Evolutionary conservation across 108 stramenopile genomes (phyloP).

Genomic region (Skeletonema tropicum): DNA sequence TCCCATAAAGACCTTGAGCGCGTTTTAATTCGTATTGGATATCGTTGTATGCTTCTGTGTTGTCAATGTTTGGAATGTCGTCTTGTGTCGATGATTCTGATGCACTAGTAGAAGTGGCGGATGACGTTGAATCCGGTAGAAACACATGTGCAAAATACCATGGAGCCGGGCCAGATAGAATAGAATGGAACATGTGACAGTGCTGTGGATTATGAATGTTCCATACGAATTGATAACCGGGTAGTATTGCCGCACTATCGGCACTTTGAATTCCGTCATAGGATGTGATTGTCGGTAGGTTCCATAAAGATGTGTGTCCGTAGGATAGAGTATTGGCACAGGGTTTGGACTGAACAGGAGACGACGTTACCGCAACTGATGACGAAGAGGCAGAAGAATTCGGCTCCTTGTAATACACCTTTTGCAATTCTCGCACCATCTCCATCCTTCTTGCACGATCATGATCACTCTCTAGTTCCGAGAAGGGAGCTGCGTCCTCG

Average conservation of each 20-base stretch:
- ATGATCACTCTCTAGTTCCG: slow-evolving; percentile 18
- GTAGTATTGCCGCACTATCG: slow-evolving; percentile 26
- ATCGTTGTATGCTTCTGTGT: slow-evolving; percentile 12
- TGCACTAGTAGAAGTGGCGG: background rate
- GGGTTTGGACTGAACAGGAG: background rate
- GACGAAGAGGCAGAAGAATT: background rate
- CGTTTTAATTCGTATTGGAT: slow-evolving; percentile 3
- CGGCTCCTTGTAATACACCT: slow-evolving; percentile 23
- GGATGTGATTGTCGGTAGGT: slow-evolving; percentile 18
- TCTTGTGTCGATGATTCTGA: background rate
- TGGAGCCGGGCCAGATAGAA: slow-evolving; percentile 39
- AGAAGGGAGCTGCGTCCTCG: slow-evolving; percentile 40
- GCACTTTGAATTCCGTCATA: slow-evolving; percentile 8
- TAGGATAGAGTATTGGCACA: background rate
- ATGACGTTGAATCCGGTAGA: slow-evolving; percentile 18
- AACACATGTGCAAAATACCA: slow-evolving; percentile 62
- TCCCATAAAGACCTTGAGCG: slow-evolving; percentile 37
- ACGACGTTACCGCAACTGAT: background rate
- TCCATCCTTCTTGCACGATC: slow-evolving; percentile 37
- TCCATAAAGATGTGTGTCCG: slow-evolving; percentile 6
- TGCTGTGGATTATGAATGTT: slow-evolving; percentile 63
- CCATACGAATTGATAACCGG: slow-evolving; percentile 64
- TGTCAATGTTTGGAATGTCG: slow-evolving; percentile 7
- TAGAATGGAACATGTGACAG: slow-evolving; percentile 63
- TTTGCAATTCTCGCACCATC: slow-evolving; percentile 38